These are phyloP conservation scores for Paecilomyces sp. DNA, from an alignment of 2,329 filamentous ascomycete species.

Conservation along the genomic window DNA sequence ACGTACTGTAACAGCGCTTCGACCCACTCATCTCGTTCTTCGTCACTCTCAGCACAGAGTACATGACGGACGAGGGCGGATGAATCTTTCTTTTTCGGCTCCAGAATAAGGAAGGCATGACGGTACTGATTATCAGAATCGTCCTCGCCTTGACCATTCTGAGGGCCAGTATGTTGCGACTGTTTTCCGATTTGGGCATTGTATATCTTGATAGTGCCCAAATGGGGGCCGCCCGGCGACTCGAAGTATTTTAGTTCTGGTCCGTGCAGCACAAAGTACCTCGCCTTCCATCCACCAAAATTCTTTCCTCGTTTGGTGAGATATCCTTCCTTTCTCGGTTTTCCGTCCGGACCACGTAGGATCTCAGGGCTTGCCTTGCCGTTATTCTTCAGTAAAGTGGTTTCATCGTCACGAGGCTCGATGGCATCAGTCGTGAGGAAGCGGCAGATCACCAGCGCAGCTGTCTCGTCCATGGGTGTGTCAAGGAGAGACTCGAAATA, in stretches of 20 bases:
- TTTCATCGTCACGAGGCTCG: constrained; percentile 46
- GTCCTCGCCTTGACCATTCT: constrained; percentile 50
- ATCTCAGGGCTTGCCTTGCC: constrained; percentile 23
- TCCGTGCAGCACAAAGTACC: constrained; percentile 63
- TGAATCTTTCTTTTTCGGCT: constrained; percentile 94
- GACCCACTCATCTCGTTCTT: constrained; percentile 89
- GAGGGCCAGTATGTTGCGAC: constrained; percentile 53
- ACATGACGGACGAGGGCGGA: constrained; percentile 84
- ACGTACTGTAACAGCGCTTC: constrained; percentile 84
- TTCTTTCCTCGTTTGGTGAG: constrained; percentile 96
- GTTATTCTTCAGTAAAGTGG: constrained; percentile 38
- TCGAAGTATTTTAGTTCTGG: constrained; percentile 84
- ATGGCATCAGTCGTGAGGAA: constrained; percentile 69
- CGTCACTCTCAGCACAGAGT: constrained; percentile 88
- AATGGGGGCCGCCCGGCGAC: constrained; percentile 76
- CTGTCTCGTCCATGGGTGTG: constrained; percentile 67
- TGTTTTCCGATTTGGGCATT: constrained; percentile 94
- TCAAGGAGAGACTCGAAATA: constrained; percentile 85
- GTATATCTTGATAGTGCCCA: constrained; percentile 87
- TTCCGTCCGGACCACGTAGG: constrained; percentile 52
- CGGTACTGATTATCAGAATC: constrained; percentile 90
- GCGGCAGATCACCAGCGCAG: constrained; percentile 74
- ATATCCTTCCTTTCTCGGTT: constrained; percentile 76
- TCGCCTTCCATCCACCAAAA: constrained; percentile 96
- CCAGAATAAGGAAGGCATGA: constrained; percentile 88